Base-by-base conservation (phyloP, 1,139 yeast genomes). In the Lodderomyces oxycetoniae region DNA sequence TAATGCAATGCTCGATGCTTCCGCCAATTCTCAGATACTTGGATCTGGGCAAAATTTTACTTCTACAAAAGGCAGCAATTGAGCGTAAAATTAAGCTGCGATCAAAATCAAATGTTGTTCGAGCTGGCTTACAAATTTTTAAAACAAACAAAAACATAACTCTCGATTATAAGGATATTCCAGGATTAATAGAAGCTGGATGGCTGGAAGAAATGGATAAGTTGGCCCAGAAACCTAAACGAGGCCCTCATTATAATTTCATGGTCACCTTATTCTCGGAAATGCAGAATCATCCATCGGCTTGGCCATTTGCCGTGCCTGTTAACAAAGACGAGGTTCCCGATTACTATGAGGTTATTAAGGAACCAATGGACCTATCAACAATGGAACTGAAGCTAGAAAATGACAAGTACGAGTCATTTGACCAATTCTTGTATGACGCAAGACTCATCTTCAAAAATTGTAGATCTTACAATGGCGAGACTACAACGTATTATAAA, bases 141-240 rank as follows among this genome's bases (percentile, higher is more conserved):
- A 72, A 73, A 48, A 78, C 75, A 38, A 57, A 66, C 27, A 63
- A 61, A 42, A 68, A 63, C 39, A 65, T 63, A n/a, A 37, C 42
- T 6, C 37, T 60, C 15, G 63, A 67, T 26, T 93, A 96, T 5
- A 70, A 77, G 63, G 74, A 74, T 15, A 85, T 89, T 9, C 96
- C 96, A 0, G 96, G 96, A 0, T 64, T 89, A 31, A 70, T 75
- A 43, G 97, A 89, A 54, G 86, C 95, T 2, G 98, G 98, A 0
- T 91, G 98, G 98, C 86, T 94, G 35, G 94, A 91, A 28, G 98
- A 89, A 55, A 89, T 91, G 96, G 99, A 91, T 57, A 91, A 86
- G 46, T 64, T 93, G 42, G 97, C 98, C 0, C 91, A 94, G 49
- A 77, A 87, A 51, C 98, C 98, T 2, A 88, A 88, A 55, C 69